Conservation (phyloP, 352 stramenopile species). For the Phytophthora tubulina region DNA sequence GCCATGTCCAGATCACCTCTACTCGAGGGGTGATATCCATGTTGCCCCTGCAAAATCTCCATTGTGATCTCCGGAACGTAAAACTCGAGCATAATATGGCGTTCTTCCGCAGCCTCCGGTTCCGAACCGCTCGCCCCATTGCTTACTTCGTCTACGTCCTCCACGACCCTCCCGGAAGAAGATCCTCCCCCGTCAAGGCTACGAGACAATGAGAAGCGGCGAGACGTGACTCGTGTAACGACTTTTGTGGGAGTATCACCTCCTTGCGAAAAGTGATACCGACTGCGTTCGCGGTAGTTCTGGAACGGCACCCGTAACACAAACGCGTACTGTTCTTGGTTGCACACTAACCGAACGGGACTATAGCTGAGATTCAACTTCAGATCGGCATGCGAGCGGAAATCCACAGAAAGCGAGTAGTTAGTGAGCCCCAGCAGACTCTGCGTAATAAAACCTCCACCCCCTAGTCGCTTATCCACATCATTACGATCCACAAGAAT, state of each 20-base stretch:
- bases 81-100: slow-evolving; percentile 65
- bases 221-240: slow-evolving; percentile 25
- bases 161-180: slow-evolving; percentile 39
- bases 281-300: slow-evolving; percentile 76
- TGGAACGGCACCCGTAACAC: slow-evolving; percentile 77
- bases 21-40: slow-evolving; percentile 82
- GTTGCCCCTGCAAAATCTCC: slow-evolving; percentile 78
- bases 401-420: slow-evolving; percentile 65
- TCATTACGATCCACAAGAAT: slow-evolving; percentile 70
- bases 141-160: slow-evolving; percentile 47
- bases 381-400: slow-evolving; percentile 64
- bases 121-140: slow-evolving; percentile 46
- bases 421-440: slow-evolving; percentile 81
- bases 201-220: slow-evolving; percentile 35
- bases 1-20: slow-evolving; percentile 84
- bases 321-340: slow-evolving; percentile 87
- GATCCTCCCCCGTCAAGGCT: slow-evolving; percentile 38
- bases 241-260: slow-evolving; percentile 23
- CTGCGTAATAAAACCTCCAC: slow-evolving; percentile 63
- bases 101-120: slow-evolving; percentile 55
- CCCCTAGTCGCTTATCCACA: slow-evolving; percentile 34
- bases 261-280: slow-evolving; percentile 48
- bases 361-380: slow-evolving; percentile 65
- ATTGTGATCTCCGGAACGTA: slow-evolving; percentile 81
- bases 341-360: slow-evolving; percentile 82